Evolutionary conservation across 148 eudicot species (phyloP).

Genomic region (Fagopyrum homotropicum): DNA sequence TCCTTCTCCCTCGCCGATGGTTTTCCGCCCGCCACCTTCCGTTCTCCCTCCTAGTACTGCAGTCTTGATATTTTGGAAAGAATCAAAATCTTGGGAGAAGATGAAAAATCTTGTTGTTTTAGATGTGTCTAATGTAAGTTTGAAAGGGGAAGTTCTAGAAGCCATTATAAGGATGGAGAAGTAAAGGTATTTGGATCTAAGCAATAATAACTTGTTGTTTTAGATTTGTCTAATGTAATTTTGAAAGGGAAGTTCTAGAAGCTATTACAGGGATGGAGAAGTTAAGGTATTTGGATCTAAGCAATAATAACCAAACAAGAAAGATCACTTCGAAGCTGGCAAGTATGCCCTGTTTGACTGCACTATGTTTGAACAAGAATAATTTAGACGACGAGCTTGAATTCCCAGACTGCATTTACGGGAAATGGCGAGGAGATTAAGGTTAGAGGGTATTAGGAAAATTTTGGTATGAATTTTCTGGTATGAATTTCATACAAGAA

Average conservation of each 20-base stretch:
- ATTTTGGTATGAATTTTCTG: too few species aligned
- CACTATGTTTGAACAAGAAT: slow-evolving; percentile 69
- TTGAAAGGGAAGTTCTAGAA: slow-evolving; percentile 57
- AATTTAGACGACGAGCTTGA: slow-evolving; percentile 61
- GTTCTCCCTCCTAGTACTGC: too few species aligned
- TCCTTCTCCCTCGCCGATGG: too few species aligned
- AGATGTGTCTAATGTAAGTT: too few species aligned
- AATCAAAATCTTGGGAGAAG: slow-evolving; percentile 32
- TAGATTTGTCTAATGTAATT: slow-evolving; percentile 56
- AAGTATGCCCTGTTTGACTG: slow-evolving; percentile 42
- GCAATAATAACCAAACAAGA: slow-evolving; percentile 63
- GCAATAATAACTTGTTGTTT: slow-evolving; percentile 18
- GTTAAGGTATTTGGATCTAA: slow-evolving; percentile 66
- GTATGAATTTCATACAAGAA: too few species aligned
- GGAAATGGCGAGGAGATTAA: slow-evolving; percentile 72
- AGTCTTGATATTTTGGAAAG: too few species aligned
- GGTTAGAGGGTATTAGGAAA: slow-evolving; percentile 46
- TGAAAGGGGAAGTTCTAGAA: too few species aligned
- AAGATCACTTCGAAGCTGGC: slow-evolving; percentile 41
- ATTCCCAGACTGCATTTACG: slow-evolving; percentile 49
- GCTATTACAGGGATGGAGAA: slow-evolving; percentile 40
- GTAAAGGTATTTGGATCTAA: too few species aligned
- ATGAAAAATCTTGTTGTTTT: slow-evolving; percentile 19
- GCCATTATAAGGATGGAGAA: too few species aligned
- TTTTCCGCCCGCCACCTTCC: too few species aligned